Base-by-base conservation (phyloP, 139 green algal genomes). In the Mychonastes homosphaera region DNA sequence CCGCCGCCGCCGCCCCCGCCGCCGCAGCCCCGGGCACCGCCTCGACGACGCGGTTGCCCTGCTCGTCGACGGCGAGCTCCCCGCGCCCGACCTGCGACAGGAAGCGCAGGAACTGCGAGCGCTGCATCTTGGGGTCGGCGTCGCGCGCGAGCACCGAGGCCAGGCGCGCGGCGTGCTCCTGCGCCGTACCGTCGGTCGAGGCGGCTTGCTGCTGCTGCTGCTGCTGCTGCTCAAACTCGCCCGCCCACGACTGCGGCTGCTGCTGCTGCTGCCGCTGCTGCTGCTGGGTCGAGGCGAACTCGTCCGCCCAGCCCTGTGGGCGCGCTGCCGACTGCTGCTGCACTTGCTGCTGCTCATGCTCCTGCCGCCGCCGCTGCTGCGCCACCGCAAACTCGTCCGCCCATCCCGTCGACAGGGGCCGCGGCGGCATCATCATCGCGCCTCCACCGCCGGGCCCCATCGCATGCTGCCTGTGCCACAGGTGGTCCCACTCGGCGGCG, bases 41-140 rank as follows among this genome's bases (percentile, higher is more conserved):
- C 80, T 87, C 62, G 41, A 36, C 10, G 27, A 48, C 36, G 27
- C 43, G 36, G 29, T n/a, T n/a, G 75, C 84, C 66, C 46, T 92
- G 89, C 41, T 81, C 84, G 33, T 90, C 79, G 34, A 94, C 46
- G 21, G 86, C 74, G 4, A 93, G 63, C 76, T 94, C 87, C 0
- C 87, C 87, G 4, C 75, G 74, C 55, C 80, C 91, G 85, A 98
- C 95, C 70, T 96, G 96, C 60, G 69, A 85, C 34, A 98, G 68
- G 48, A 98, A 98, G 67, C 95, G 77, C 63, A 96, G 65, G 62
- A 98, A 98, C 60, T 91, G 76, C 43, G 74, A 90, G 58, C 87
- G 87, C 26, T 73, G 68, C 64, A 96, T 87, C 74, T 94, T 94
- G 41, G 81, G 81, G 68, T 96, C 72, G 1, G 69, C 45, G 33